Percentiles rank a stretch among this genome's conserved stretches.
phyloP scores from a whole-genome alignment of 768 basidiomycete species.

The Panellus pusillus region DNA sequence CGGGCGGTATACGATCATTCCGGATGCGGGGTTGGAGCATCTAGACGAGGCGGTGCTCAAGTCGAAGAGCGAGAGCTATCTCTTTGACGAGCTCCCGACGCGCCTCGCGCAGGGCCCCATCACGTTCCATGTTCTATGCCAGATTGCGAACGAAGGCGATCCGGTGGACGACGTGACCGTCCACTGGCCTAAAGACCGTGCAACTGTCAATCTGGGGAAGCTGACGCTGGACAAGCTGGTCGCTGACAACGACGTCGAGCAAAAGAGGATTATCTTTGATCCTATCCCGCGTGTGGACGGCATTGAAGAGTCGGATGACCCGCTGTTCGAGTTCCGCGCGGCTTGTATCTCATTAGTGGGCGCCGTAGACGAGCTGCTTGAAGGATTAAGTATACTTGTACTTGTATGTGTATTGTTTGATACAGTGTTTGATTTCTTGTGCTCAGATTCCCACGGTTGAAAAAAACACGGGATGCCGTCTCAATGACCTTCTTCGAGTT shows the following conservation, averaged over 20 bases:
- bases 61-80: conserved; percentile 16
- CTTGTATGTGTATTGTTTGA: no score
- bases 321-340: conserved; percentile 22
- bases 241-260: conserved; percentile 12
- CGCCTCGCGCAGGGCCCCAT: conserved; percentile 18
- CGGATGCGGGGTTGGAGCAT: conserved; percentile 20
- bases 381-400: no score
- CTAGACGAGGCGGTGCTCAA: conserved; percentile 20
- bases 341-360: conserved; percentile 25
- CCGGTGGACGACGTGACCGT: conserved; percentile 19
- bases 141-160: conserved; percentile 24
- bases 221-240: conserved; percentile 16
- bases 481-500: no score
- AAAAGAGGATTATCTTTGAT: conserved; percentile 23
- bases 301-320: conserved; percentile 21
- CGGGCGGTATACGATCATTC: conserved; percentile 21
- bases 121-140: conserved; percentile 18
- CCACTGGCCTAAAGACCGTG: conserved; percentile 24
- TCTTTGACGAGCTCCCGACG: conserved; percentile 21
- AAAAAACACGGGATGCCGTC: no score
- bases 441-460: no score
- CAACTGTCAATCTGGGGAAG: conserved; percentile 18
- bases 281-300: conserved; percentile 23
- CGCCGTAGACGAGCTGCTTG: conserved; percentile 20
- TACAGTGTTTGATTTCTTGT: no score